These are phyloP conservation scores for Eutypella sp. DNA, from an alignment of 2,329 filamentous ascomycete genomes.

Conservation along the genomic window DNA sequence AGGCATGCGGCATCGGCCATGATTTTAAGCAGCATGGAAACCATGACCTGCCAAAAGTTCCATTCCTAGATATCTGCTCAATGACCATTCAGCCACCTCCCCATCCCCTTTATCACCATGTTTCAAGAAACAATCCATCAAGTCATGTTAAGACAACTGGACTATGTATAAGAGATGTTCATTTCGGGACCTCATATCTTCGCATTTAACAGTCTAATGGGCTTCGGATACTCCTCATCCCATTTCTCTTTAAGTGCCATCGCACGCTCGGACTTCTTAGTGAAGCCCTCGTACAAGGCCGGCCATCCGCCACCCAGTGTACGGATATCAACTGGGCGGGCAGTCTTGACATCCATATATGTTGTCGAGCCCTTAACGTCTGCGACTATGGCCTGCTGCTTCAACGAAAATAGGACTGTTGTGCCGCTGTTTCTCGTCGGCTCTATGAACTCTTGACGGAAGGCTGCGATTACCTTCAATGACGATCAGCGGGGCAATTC, in stretches of 20 bases:
- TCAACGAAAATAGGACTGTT: conserved; percentile 14
- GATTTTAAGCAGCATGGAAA: no score
- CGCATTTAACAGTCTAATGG: background rate
- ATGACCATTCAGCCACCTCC: no score
- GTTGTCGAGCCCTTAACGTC: conserved; percentile 13
- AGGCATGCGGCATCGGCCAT: no score
- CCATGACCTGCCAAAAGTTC: no score
- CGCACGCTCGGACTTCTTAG: conserved; percentile 4
- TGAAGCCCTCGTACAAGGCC: conserved; percentile 8
- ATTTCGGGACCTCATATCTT: background rate
- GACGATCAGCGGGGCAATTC: background rate
- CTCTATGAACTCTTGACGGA: conserved; percentile 12
- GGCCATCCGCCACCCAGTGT: conserved; percentile 13
- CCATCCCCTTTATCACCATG: no score
- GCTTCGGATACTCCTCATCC: conserved; percentile 1
- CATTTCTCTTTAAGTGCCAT: conserved; percentile 8
- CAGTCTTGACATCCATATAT: conserved; percentile 16
- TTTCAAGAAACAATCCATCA: no score
- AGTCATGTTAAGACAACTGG: no score
- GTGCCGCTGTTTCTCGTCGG: conserved; percentile 13
- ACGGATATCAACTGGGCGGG: conserved; percentile 17
- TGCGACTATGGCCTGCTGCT: conserved; percentile 18
- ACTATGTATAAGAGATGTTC: no score
- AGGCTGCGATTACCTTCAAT: conserved; percentile 14
- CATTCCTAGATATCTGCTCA: no score